Conservation (phyloP, 1,284 basidiomycete genomes). For the Inonotus hispidus region DNA sequence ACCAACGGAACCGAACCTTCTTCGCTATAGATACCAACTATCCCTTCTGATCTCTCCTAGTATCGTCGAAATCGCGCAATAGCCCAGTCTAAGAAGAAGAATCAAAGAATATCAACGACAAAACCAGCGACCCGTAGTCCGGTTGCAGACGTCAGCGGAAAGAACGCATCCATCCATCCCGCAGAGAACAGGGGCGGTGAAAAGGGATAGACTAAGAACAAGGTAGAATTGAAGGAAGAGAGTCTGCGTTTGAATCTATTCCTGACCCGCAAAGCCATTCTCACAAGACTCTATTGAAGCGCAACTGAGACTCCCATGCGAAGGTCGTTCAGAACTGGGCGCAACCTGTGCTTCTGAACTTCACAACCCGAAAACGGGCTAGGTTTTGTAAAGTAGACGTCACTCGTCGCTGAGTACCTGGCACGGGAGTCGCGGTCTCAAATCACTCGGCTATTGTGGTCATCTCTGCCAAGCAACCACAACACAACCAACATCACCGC, state of each 20-base stretch:
- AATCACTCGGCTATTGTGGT: neutral
- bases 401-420: conserved; percentile 1
- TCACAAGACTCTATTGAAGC: neutral
- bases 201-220: neutral
- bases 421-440: neutral
- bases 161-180: neutral
- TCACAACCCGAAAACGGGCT: neutral
- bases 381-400: conserved; percentile 1
- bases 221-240: neutral
- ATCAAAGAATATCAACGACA: neutral
- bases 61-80: neutral
- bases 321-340: neutral
- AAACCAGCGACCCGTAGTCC: neutral
- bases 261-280: neutral
- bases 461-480: neutral
- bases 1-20: neutral
- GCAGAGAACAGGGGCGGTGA: neutral
- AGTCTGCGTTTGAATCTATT: conserved; percentile 5
- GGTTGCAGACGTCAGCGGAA: neutral
- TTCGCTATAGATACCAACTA: no score
- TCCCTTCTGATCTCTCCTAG: neutral
- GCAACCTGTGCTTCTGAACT: neutral
- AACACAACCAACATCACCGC: no score
- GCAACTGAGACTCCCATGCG: neutral
- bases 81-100: neutral